Percentiles rank a stretch among this genome's conserved stretches.
phyloP scores from a whole-genome alignment of 2,329 filamentous ascomycete genomes.

The Ustulina deusta region DNA sequence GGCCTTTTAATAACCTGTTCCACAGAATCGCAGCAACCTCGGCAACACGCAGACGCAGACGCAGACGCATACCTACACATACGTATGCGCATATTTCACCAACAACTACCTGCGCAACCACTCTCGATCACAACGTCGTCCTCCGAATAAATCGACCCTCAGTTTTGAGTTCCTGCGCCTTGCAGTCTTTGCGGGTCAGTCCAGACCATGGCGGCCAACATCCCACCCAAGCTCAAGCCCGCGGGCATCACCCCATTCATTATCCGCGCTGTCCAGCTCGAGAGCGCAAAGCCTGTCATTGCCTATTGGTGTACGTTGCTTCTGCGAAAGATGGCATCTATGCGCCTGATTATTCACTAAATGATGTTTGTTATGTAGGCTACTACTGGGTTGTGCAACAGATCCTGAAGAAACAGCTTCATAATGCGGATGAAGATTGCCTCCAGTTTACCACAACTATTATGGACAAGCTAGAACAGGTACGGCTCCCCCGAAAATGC shows the following conservation, averaged over 20 bases:
- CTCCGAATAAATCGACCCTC: neutral
- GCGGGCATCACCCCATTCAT: slow-evolving; percentile 89
- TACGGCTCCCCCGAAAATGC: slow-evolving; percentile 49
- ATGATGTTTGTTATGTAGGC: slow-evolving; percentile 61
- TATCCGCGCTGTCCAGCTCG: slow-evolving; percentile 84
- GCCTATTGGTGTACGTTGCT: slow-evolving; percentile 88
- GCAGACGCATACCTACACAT: neutral
- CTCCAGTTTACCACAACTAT: slow-evolving; percentile 83
- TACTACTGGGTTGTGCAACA: slow-evolving; percentile 95
- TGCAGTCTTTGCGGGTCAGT: neutral
- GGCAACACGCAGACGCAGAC: neutral
- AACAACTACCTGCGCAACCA: slow-evolving; percentile 3
- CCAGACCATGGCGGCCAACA: slow-evolving; percentile 73
- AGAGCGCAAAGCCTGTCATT: slow-evolving; percentile 85
- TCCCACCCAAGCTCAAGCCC: slow-evolving; percentile 79
- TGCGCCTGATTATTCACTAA: slow-evolving; percentile 9
- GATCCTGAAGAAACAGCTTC: slow-evolving; percentile 83
- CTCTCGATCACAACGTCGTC: neutral
- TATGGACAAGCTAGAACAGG: slow-evolving; percentile 91
- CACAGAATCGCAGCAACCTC: neutral
- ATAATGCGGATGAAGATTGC: slow-evolving; percentile 81
- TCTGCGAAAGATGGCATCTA: neutral
- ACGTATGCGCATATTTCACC: neutral
- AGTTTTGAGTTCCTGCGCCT: neutral
- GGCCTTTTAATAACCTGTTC: neutral